phyloP scores from a whole-genome alignment of 306 rosid species.

The Lablab purpureus region DNA sequence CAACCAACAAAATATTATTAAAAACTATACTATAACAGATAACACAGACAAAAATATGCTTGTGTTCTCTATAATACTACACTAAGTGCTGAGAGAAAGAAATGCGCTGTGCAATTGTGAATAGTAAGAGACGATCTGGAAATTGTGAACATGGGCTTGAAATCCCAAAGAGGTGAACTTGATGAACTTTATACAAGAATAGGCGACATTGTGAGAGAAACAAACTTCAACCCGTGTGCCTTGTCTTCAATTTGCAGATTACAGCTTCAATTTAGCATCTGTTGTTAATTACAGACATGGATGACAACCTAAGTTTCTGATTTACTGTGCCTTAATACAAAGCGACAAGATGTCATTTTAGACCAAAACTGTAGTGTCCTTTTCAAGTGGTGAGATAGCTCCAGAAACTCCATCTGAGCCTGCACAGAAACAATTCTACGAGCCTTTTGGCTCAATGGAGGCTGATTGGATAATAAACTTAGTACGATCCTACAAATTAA shows the following conservation, averaged over 20 bases:
- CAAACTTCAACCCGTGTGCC: neutral
- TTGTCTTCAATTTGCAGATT: neutral
- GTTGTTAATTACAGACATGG: neutral
- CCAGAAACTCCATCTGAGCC: no score
- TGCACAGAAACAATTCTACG: neutral
- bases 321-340: neutral
- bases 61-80: no score
- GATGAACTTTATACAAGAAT: neutral
- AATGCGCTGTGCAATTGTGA: neutral
- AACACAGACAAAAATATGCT: neutral
- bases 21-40: neutral
- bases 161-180: neutral
- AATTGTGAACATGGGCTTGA: neutral
- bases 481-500: neutral
- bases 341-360: neutral
- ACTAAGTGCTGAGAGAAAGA: no score
- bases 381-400: neutral
- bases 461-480: neutral
- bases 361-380: neutral
- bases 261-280: neutral
- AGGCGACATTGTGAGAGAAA: neutral
- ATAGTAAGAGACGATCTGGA: neutral
- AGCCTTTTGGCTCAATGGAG: neutral
- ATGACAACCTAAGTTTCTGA: neutral
- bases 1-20: neutral